Evolutionary conservation across 2,329 filamentous ascomycete species (phyloP), one percentile per base, ranked within the genome.

Genomic region (Trichoderma aggressivum): DNA sequence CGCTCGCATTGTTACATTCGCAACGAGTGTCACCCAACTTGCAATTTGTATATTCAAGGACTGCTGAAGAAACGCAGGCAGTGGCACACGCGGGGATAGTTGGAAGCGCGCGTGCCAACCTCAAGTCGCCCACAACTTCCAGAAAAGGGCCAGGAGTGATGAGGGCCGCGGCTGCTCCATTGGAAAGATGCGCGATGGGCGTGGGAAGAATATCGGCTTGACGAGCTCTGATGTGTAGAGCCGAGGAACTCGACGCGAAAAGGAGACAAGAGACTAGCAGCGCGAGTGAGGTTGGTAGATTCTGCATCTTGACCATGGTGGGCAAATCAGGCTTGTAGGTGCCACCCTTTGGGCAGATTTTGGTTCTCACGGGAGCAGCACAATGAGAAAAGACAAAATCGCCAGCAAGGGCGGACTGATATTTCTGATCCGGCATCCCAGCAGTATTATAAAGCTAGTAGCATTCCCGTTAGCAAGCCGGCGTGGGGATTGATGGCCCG

Each of bases 31-130:
- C 59, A 3, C 67, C 67, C n/a, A 70, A 10, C 21, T 70, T 62
- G 67, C 67, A 70, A 16, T 70, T 63, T n/a, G 67, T 70, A 11
- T 50, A 70, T 26, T 63, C 56, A 6, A 58, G 63, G 16, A 70
- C 60, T 1, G 67, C 67, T 7, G 67, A 62, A 18, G 67, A 59
- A 24, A 70, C 18, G 34, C 67, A 70, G 7, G 47, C 21, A 14
- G 43, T 62, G n/a, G 67, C 67, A 34, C 67, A 70, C 10, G 34
- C 6, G 11, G 67, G 67, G n/a, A 70, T 16, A 4, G 43, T 55
- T 32, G 58, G 60, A 3, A 69, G 39, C n/a, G 36, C 36, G n/a
- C 56, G 43, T 28, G 58, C 58, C 16, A 70, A 47, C 8, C 28
- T 62, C 47, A 70, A 34, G 3, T 70, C 67, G 32, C n/a, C 47